phyloP scores from a whole-genome alignment of 768 basidiomycete species.

The Tylopilus subfusipes region DNA sequence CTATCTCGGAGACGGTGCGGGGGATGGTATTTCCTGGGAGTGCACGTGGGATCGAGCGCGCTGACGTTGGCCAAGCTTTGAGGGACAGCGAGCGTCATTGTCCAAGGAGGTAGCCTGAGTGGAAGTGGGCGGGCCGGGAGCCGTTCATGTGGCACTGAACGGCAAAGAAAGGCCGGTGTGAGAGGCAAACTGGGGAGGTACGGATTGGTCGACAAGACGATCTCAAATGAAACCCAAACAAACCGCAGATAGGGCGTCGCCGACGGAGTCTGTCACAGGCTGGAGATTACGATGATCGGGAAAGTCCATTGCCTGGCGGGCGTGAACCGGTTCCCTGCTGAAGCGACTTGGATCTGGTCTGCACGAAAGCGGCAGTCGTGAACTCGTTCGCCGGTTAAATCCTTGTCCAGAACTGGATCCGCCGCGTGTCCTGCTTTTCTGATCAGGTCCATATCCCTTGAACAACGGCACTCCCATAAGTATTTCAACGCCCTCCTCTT shows the following conservation, averaged over 20 bases:
- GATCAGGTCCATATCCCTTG: slow-evolving; percentile 26
- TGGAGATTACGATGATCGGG: slow-evolving; percentile 6
- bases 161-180: slow-evolving; percentile 30
- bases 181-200: slow-evolving; percentile 9
- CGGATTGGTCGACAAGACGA: slow-evolving; percentile 25
- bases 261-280: slow-evolving; percentile 16
- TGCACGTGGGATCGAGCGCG: not conserved
- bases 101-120: not conserved
- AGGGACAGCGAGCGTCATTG: not conserved
- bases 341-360: slow-evolving; percentile 15
- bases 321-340: slow-evolving; percentile 18
- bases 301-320: slow-evolving; percentile 9
- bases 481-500: slow-evolving; percentile 27
- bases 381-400: slow-evolving; percentile 17
- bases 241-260: slow-evolving; percentile 25
- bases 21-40: not conserved
- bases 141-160: slow-evolving; percentile 7
- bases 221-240: slow-evolving; percentile 31
- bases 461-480: slow-evolving; percentile 27
- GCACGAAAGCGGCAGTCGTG: slow-evolving; percentile 5
- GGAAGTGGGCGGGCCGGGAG: not conserved
- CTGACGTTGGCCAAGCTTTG: not conserved
- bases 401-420: slow-evolving; percentile 20
- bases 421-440: slow-evolving; percentile 28
- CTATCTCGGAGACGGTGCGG: not conserved